A percentile compares a stretch with the other conserved stretches of the same genome.
Conservation (phyloP, 148 eudicot genomes). For the Linanthus parryae region DNA sequence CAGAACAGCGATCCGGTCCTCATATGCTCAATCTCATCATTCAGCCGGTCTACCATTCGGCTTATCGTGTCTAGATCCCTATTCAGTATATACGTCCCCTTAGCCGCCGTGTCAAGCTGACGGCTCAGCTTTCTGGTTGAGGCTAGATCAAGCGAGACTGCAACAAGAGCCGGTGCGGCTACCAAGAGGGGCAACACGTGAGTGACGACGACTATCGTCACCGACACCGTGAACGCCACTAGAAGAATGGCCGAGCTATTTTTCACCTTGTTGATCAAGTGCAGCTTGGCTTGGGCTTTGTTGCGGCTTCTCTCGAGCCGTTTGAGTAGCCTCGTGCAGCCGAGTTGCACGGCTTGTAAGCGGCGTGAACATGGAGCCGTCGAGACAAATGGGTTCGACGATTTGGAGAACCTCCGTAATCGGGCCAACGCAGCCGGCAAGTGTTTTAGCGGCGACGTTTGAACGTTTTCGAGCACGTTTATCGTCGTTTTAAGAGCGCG, state of each 20-base stretch:
- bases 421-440: slow-evolving; percentile 24
- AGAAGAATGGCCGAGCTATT: slow-evolving; percentile 46
- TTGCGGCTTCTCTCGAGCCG: slow-evolving; percentile 59
- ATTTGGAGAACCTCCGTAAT: slow-evolving; percentile 35
- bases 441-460: slow-evolving; percentile 9
- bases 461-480: slow-evolving; percentile 14
- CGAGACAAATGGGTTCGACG: slow-evolving; percentile 42
- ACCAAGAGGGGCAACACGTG: slow-evolving; percentile 48
- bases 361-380: slow-evolving; percentile 31
- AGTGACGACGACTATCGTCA: slow-evolving; percentile 33
- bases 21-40: slow-evolving; percentile 72
- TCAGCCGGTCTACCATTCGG: slow-evolving; percentile 63
- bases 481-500: slow-evolving; percentile 33
- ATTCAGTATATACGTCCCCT: slow-evolving; percentile 73
- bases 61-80: slow-evolving; percentile 84
- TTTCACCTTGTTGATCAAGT: slow-evolving; percentile 24
- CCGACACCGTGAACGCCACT: slow-evolving; percentile 45
- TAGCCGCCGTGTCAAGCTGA: slow-evolving; percentile 71
- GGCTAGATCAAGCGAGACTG: slow-evolving; percentile 22
- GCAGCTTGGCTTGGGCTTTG: slow-evolving; percentile 40
- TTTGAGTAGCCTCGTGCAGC: slow-evolving; percentile 47
- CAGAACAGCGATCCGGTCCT: slow-evolving; percentile 42
- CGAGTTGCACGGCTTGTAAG: slow-evolving; percentile 40
- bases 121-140: slow-evolving; percentile 28
- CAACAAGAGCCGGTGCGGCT: slow-evolving; percentile 50